Conservation (phyloP, 2,329 filamentous ascomycete species). For the Pyricularia pennisetigena region DNA sequence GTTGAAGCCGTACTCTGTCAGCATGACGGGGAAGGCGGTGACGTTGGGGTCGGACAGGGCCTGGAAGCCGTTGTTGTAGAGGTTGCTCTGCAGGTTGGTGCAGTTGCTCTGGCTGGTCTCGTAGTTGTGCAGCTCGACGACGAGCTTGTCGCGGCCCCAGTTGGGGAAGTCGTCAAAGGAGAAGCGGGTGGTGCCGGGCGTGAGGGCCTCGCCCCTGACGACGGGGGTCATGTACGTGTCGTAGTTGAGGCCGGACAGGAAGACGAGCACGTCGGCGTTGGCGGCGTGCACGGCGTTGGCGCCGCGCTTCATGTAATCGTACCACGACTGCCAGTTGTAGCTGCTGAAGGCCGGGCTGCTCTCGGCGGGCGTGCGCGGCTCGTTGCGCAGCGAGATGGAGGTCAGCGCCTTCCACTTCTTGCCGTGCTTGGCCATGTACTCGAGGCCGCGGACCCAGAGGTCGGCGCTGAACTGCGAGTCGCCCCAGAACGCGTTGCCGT, state of each 20-base stretch:
- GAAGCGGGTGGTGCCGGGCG: conserved; percentile 28
- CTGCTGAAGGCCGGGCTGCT: conserved; percentile 14
- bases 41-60: conserved; percentile 29
- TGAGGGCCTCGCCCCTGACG: conserved; percentile 28
- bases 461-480: conserved; percentile 40
- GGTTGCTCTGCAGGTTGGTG: neutral
- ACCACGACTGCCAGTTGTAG: conserved; percentile 39
- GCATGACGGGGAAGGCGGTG: conserved; percentile 22
- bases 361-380: conserved; percentile 25
- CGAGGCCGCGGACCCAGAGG: conserved; percentile 43
- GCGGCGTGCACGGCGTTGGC: conserved; percentile 31
- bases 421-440: conserved; percentile 39
- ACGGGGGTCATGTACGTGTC: conserved; percentile 34
- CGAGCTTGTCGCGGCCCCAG: conserved; percentile 32
- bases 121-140: conserved; percentile 41
- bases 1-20: conserved; percentile 23
- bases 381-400: conserved; percentile 32
- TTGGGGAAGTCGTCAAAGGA: conserved; percentile 24
- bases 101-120: conserved; percentile 22
- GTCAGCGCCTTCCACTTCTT: conserved; percentile 29
- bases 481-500: conserved; percentile 42
- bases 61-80: conserved; percentile 39
- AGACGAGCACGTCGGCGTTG: conserved; percentile 34
- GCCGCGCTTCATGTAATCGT: conserved; percentile 29
- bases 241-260: conserved; percentile 39